A percentile compares a stretch with the other conserved stretches of the same genome.
Conservation (phyloP, 169 alveolate genomes). For the Theileria annulata region DNA sequence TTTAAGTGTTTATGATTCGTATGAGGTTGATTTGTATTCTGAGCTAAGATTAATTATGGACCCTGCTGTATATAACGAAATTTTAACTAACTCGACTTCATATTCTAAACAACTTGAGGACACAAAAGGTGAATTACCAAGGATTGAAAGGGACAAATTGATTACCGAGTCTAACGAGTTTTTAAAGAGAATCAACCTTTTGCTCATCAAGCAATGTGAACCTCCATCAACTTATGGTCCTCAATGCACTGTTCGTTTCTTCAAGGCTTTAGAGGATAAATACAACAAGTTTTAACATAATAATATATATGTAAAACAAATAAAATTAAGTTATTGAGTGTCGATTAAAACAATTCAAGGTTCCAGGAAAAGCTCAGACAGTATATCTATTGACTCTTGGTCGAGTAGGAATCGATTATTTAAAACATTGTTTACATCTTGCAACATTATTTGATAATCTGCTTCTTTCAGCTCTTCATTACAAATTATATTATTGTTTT, state of each 20-base stretch:
- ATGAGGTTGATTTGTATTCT: conserved; percentile 7
- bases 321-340: neutral
- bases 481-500: no score
- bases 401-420: neutral
- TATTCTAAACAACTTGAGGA: neutral
- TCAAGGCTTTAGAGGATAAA: conserved; percentile 7
- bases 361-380: neutral
- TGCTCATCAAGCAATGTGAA: neutral
- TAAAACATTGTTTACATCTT: neutral
- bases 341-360: neutral
- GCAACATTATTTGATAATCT: neutral
- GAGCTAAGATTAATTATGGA: conserved; percentile 3
- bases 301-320: neutral
- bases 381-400: conserved; percentile 12
- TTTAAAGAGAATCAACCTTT: neutral
- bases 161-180: neutral
- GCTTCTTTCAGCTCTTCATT: neutral
- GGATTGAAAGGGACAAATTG: neutral
- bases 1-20: neutral
- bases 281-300: neutral
- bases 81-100: neutral
- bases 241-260: neutral
- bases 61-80: neutral
- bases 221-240: conserved; percentile 6
- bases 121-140: neutral